A percentile compares a stretch with the other conserved stretches of the same genome.
Conservation (phyloP, 2,329 filamentous ascomycete species). For the Cordyceps cateniannulata region DNA sequence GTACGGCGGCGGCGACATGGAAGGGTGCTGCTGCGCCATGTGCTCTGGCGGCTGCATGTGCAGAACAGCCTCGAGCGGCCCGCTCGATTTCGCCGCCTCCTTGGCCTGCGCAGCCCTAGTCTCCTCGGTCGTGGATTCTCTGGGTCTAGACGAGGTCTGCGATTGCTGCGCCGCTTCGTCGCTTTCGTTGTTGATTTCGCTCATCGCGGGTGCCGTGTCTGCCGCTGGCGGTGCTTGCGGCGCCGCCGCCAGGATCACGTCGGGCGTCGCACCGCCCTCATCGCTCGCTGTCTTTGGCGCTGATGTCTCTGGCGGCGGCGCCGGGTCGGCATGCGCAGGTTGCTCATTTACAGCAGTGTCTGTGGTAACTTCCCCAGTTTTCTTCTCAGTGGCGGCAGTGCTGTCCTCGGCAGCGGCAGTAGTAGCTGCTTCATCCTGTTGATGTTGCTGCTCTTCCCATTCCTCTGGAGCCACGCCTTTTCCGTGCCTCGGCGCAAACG, state of each 20-base stretch:
- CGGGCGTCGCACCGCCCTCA: not conserved
- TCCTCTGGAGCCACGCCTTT: slow-evolving; percentile 52
- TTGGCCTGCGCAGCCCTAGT: slow-evolving; percentile 25
- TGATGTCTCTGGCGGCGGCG: not conserved
- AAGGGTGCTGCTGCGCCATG: slow-evolving; percentile 48
- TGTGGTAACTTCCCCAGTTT: not conserved
- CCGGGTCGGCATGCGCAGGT: not conserved
- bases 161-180: not conserved
- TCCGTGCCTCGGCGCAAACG: slow-evolving; percentile 50
- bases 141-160: slow-evolving; percentile 7
- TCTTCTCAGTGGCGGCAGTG: not conserved
- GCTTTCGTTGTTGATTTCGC: not conserved
- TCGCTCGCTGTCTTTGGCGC: not conserved
- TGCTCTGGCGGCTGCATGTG: slow-evolving; percentile 38
- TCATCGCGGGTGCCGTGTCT: not conserved
- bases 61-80: slow-evolving; percentile 45
- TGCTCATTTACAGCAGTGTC: slow-evolving; percentile 11
- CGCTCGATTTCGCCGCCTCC: slow-evolving; percentile 35
- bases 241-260: slow-evolving; percentile 3
- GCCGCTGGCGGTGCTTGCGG: not conserved
- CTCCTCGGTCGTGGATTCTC: slow-evolving; percentile 14
- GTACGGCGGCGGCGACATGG: slow-evolving; percentile 69
- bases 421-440: slow-evolving; percentile 18
- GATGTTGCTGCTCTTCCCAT: slow-evolving; percentile 18
- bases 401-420: not conserved